phyloP scores from a whole-genome alignment of 441 rosid species.

The Eutrema salsugineum region DNA sequence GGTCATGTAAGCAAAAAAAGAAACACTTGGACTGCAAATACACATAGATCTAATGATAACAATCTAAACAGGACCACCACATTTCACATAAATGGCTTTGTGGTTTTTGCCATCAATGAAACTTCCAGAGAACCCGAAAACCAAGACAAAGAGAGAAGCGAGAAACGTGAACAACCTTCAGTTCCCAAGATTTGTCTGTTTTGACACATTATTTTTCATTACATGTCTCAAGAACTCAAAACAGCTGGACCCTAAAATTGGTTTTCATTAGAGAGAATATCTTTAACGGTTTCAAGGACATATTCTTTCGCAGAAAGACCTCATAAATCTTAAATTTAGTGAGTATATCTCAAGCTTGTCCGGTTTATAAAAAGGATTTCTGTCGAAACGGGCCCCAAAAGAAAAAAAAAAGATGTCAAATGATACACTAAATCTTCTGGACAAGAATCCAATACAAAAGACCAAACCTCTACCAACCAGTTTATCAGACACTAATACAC shows the following conservation, averaged over 20 bases:
- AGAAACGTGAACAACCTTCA: constrained; percentile 22
- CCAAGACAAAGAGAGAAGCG: constrained; percentile 21
- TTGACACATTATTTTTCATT: constrained; percentile 13
- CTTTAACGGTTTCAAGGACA: neutral
- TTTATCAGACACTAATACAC: neutral
- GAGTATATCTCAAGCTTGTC: neutral
- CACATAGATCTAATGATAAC: constrained; percentile 29
- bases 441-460: neutral
- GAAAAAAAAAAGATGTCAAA: neutral
- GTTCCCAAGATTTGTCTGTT: constrained; percentile 32
- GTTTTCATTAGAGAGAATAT: neutral
- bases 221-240: constrained; percentile 28
- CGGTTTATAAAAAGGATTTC: neutral
- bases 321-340: neutral
- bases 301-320: neutral
- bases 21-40: constrained; percentile 31
- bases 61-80: constrained; percentile 34
- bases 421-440: neutral
- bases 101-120: constrained; percentile 34
- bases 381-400: neutral
- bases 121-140: constrained; percentile 28
- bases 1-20: constrained; percentile 32
- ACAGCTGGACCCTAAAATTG: constrained; percentile 10
- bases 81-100: constrained; percentile 30
- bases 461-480: neutral